Evolutionary conservation across 139 green algal species (phyloP).

Genomic region (Asterochloris erici): DNA sequence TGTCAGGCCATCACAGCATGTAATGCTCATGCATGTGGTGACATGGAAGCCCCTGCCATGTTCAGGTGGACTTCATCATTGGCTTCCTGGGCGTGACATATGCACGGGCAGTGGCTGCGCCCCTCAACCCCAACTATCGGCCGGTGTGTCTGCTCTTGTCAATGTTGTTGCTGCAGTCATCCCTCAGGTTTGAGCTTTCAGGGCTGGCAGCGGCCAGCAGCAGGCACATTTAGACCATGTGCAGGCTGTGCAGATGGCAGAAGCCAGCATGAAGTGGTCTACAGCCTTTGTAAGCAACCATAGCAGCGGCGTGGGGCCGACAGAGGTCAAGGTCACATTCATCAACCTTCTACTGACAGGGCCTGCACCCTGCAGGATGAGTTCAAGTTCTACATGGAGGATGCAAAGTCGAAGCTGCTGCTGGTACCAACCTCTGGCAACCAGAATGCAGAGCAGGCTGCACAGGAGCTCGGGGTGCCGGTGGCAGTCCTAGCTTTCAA

Average conservation of each 20-base stretch:
- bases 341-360: too few species aligned
- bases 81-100: constrained; percentile 61
- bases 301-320: too few species aligned
- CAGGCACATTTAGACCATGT: neutral
- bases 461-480: constrained; percentile 14
- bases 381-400: constrained; percentile 71
- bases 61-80: constrained; percentile 66
- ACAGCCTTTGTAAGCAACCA: too few species aligned
- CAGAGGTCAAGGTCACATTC: too few species aligned
- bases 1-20: neutral
- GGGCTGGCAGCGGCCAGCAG: neutral
- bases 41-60: neutral
- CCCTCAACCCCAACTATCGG: constrained; percentile 68
- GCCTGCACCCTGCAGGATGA: constrained; percentile 47
- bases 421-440: constrained; percentile 52
- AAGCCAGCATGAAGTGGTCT: neutral
- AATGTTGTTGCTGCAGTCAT: too few species aligned
- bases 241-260: neutral
- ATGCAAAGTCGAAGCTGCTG: constrained; percentile 59
- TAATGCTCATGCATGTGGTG: neutral
- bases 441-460: constrained; percentile 36
- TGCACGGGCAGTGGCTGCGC: constrained; percentile 56
- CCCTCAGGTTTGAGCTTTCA: neutral
- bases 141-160: constrained; percentile 15
- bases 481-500: constrained; percentile 10